Conservation (phyloP, 2,329 filamentous ascomycete genomes). For the Xylariaceae sp. region DNA sequence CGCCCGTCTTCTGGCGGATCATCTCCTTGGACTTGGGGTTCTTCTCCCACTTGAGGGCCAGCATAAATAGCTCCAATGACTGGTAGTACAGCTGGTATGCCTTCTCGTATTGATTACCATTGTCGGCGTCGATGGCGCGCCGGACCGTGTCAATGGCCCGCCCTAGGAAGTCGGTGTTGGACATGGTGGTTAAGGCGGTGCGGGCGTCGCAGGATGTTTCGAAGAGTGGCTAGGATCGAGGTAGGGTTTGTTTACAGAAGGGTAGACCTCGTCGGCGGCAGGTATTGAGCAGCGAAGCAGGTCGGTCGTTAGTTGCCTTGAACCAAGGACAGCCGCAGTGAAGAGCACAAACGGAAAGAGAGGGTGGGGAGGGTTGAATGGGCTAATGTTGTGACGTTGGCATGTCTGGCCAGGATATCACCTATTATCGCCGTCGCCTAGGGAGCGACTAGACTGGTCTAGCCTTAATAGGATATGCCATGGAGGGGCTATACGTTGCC, state of each 20-base stretch:
- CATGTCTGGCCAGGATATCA: conserved; percentile 17
- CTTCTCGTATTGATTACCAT: conserved; percentile 93
- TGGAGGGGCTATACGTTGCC: conserved; percentile 21
- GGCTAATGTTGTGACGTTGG: conserved; percentile 21
- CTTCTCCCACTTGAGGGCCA: conserved; percentile 99
- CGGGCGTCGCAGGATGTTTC: conserved; percentile 8
- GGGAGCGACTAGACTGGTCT: conserved; percentile 17
- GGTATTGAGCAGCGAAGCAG: no score
- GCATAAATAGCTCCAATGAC: conserved; percentile 96
- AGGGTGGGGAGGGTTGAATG: not conserved
- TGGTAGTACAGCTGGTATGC: conserved; percentile 97
- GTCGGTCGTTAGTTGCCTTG: not conserved
- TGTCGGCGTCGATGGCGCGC: conserved; percentile 96
- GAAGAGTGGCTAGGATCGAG: not conserved
- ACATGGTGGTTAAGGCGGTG: conserved; percentile 64
- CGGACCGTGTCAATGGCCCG: conserved; percentile 96
- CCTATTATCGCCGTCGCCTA: conserved; percentile 19
- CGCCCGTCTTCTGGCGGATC: conserved; percentile 91
- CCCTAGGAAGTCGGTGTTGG: conserved; percentile 94
- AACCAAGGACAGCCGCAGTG: not conserved
- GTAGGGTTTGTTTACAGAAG: not conserved
- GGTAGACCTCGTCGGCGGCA: no score
- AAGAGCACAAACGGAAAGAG: not conserved
- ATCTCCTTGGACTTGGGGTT: conserved; percentile 96
- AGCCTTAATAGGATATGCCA: conserved; percentile 16